A percentile compares a stretch with the other conserved stretches of the same genome.
phyloP scores from a whole-genome alignment of 1,139 yeast genomes.

The Yamadazyma aaseri region DNA sequence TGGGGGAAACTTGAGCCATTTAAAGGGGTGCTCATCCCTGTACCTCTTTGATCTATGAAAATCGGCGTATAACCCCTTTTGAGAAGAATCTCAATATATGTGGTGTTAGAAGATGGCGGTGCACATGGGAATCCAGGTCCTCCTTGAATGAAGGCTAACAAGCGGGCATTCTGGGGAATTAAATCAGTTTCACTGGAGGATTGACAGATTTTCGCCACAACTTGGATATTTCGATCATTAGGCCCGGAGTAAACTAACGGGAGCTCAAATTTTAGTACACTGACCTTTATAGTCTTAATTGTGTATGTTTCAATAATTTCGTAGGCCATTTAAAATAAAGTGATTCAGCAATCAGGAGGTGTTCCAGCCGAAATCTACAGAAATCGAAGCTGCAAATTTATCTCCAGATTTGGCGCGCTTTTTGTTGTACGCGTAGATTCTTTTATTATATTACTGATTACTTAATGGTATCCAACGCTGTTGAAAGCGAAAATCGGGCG shows the following conservation, averaged over 20 bases:
- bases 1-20: slow-evolving; percentile 29
- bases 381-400: no score
- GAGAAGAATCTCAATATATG: slow-evolving; percentile 37
- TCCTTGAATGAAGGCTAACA: slow-evolving; percentile 51
- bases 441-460: no score
- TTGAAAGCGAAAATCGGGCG: no score
- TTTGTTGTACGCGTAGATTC: no score
- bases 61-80: slow-evolving; percentile 47
- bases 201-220: slow-evolving; percentile 37
- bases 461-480: no score
- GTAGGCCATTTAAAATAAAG: slow-evolving; percentile 7
- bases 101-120: slow-evolving; percentile 34
- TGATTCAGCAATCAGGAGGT: no score
- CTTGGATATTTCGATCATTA: slow-evolving; percentile 20
- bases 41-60: slow-evolving; percentile 58
- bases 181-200: slow-evolving; percentile 14
- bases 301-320: slow-evolving; percentile 28
- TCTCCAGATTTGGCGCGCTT: no score
- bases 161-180: slow-evolving; percentile 29
- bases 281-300: slow-evolving; percentile 27
- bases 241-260: slow-evolving; percentile 27
- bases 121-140: slow-evolving; percentile 58
- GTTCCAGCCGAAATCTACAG: no score
- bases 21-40: slow-evolving; percentile 51
- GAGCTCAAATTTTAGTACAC: slow-evolving; percentile 23